Conservation (phyloP, 768 basidiomycete genomes). For the Collybiopsis luxurians region DNA sequence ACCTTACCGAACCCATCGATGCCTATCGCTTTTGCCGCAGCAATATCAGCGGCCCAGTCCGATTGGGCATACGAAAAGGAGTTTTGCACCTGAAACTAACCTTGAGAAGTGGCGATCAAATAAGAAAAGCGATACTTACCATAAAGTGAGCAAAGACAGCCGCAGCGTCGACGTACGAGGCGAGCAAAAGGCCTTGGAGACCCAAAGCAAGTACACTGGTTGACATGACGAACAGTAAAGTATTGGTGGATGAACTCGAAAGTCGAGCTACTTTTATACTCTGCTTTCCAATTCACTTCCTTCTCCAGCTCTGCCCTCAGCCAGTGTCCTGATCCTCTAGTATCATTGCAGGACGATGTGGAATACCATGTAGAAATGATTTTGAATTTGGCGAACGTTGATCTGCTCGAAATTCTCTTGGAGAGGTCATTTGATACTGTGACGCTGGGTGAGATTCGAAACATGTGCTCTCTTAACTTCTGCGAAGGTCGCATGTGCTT, state of each 20-base stretch:
- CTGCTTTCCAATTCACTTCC: no score
- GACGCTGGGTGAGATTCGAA: no score
- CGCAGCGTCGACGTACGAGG: background rate
- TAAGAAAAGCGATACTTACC: background rate
- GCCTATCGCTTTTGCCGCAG: constrained; percentile 19
- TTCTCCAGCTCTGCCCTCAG: no score
- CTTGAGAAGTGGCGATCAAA: background rate
- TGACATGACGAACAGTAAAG: background rate
- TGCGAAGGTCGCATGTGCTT: no score
- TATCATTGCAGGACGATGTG: no score
- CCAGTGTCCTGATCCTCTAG: no score
- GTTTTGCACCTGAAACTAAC: constrained; percentile 16
- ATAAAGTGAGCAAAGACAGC: constrained; percentile 4
- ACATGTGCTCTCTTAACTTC: no score
- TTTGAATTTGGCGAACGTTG: background rate
- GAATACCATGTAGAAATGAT: no score
- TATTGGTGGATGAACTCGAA: background rate
- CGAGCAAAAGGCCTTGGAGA: background rate
- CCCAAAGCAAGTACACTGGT: background rate
- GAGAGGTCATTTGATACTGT: no score
- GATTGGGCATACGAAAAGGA: constrained; percentile 16
- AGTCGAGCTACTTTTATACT: background rate
- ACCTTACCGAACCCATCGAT: constrained; percentile 23
- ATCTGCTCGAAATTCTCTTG: no score
- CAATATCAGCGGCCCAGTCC: constrained; percentile 23